phyloP scores from a whole-genome alignment of 1,284 basidiomycete genomes.

The Sanghuangporus baumii region DNA sequence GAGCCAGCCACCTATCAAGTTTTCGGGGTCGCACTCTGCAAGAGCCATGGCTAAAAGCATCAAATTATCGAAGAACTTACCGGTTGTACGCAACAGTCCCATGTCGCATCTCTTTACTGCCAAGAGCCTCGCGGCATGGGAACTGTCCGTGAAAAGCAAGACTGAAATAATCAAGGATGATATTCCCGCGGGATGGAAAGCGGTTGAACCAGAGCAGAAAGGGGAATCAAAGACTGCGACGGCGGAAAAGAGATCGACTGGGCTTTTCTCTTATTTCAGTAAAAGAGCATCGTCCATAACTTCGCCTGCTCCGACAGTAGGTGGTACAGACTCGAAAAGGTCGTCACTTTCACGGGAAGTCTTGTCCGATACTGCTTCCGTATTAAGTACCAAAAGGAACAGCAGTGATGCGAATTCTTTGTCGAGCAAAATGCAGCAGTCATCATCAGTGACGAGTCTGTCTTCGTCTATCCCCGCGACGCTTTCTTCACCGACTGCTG shows the following conservation, averaged over 20 bases:
- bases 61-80: slow-evolving; percentile 53
- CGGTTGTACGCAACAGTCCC: slow-evolving; percentile 51
- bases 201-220: slow-evolving; percentile 38
- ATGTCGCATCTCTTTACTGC: slow-evolving; percentile 57
- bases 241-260: slow-evolving; percentile 43
- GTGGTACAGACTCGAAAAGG: slow-evolving; percentile 2
- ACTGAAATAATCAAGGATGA: slow-evolving; percentile 47
- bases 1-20: slow-evolving; percentile 40
- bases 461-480: not conserved
- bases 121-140: slow-evolving; percentile 70
- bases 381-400: slow-evolving; percentile 21
- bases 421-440: slow-evolving; percentile 2
- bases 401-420: slow-evolving; percentile 28
- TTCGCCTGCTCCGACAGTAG: slow-evolving; percentile 11
- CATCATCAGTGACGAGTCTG: slow-evolving; percentile 9
- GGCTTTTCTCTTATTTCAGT: slow-evolving; percentile 67
- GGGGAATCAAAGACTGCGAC: slow-evolving; percentile 38
- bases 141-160: slow-evolving; percentile 52
- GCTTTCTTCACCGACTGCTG: not conserved
- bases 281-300: slow-evolving; percentile 25
- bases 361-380: slow-evolving; percentile 1
- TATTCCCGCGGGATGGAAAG: slow-evolving; percentile 61
- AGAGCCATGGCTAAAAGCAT: slow-evolving; percentile 55
- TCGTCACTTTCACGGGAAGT: slow-evolving; percentile 1
- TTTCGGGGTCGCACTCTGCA: slow-evolving; percentile 47